These are phyloP conservation scores for Pyrenochaeta sp. DNA, from an alignment of 2,329 filamentous ascomycete species.

Conservation along the genomic window DNA sequence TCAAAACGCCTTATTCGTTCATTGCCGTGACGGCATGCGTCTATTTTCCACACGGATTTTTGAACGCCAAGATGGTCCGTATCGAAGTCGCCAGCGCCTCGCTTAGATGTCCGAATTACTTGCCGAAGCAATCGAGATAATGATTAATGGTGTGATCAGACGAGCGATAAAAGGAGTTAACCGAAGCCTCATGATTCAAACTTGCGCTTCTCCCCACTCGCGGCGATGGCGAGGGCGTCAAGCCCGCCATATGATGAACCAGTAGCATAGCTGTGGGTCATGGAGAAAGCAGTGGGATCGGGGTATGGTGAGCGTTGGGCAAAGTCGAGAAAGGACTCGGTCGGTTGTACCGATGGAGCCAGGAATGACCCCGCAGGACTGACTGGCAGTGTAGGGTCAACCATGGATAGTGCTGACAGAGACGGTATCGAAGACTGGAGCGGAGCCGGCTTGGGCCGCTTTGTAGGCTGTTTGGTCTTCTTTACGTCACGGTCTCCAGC, in stretches of 20 bases:
- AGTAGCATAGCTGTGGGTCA: slow-evolving; percentile 32
- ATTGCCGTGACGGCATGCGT: slow-evolving; percentile 54
- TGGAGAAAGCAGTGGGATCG: slow-evolving; percentile 37
- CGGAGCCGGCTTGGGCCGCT: slow-evolving; percentile 44
- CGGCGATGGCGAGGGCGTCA: slow-evolving; percentile 49
- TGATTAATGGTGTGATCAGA: neutral
- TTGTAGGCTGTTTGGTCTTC: slow-evolving; percentile 45
- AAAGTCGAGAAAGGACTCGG: slow-evolving; percentile 33
- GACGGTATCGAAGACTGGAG: slow-evolving; percentile 35
- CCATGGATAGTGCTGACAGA: slow-evolving; percentile 30
- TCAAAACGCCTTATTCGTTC: slow-evolving; percentile 31
- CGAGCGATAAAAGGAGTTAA: neutral
- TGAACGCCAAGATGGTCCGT: slow-evolving; percentile 23
- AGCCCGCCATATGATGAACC: slow-evolving; percentile 44
- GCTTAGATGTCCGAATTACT: slow-evolving; percentile 1
- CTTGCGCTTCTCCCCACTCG: slow-evolving; percentile 49
- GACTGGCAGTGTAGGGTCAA: slow-evolving; percentile 40
- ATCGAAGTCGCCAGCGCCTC: slow-evolving; percentile 21
- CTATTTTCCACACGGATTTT: slow-evolving; percentile 42
- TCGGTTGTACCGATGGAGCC: slow-evolving; percentile 38
- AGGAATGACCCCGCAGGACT: slow-evolving; percentile 41
- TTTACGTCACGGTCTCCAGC: slow-evolving; percentile 46
- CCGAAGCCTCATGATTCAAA: slow-evolving; percentile 33
- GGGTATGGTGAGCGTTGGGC: slow-evolving; percentile 40
- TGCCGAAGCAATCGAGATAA: neutral